phyloP scores from a whole-genome alignment of 2,329 filamentous ascomycete genomes.

The Ophiostoma tasmaniense region DNA sequence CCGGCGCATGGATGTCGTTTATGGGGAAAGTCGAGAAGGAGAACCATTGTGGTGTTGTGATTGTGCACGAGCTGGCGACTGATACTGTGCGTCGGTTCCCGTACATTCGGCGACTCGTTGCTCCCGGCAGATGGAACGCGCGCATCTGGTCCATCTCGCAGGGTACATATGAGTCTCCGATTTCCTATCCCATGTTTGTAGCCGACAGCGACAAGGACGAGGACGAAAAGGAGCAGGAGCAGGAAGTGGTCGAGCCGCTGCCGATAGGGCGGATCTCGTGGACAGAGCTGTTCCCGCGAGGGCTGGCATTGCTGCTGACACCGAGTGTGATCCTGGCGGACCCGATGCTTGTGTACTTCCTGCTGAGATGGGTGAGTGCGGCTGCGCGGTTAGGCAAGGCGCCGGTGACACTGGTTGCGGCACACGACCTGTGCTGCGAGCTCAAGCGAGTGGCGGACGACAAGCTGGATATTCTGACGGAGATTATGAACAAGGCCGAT shows the following conservation, averaged over 20 bases:
- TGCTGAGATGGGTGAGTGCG: conserved; percentile 36
- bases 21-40: conserved; percentile 21
- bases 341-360: conserved; percentile 30
- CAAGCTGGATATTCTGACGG: not conserved
- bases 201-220: not conserved
- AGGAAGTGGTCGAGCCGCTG: not conserved
- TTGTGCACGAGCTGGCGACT: conserved; percentile 38
- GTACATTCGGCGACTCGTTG: conserved; percentile 29
- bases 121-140: not conserved
- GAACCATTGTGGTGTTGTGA: conserved; percentile 27
- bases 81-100: conserved; percentile 35
- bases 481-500: not conserved
- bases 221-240: no score
- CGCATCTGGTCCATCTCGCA: conserved; percentile 37
- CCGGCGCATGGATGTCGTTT: conserved; percentile 43
- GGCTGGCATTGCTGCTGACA: conserved; percentile 39
- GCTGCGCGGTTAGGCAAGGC: conserved; percentile 19
- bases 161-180: conserved; percentile 24
- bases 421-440: conserved; percentile 30
- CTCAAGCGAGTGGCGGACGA: conserved; percentile 19
- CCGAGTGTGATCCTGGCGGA: conserved; percentile 43
- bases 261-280: conserved; percentile 29
- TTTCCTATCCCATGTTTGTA: conserved; percentile 26
- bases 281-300: conserved; percentile 37
- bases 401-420: conserved; percentile 29